A percentile compares a stretch with the other conserved stretches of the same genome.
phyloP scores from a whole-genome alignment of 225 moss, liverwort and hornwort species.

The Bryoerythrophyllum caledonicum region DNA sequence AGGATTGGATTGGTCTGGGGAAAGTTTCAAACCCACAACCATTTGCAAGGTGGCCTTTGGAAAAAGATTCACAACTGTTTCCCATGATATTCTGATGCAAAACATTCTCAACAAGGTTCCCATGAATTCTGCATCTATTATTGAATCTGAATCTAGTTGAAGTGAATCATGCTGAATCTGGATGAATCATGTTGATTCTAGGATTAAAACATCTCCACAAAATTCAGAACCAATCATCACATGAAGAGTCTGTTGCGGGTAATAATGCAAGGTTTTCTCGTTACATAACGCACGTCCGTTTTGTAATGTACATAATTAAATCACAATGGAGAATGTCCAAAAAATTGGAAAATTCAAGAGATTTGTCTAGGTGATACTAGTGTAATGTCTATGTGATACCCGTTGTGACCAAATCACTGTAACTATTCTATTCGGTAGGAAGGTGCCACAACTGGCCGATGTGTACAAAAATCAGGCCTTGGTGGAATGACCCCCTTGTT shows the following conservation, averaged over 20 bases:
- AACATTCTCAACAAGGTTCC: slow-evolving; percentile 20
- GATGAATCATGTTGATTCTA: not conserved
- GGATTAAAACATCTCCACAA: not conserved
- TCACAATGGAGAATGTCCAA: no score
- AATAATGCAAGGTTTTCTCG: not conserved
- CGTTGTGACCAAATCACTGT: no score
- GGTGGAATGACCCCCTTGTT: no score
- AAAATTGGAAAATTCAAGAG: no score
- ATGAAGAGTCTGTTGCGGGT: not conserved
- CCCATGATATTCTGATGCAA: not conserved
- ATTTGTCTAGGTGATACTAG: no score
- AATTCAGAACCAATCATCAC: not conserved
- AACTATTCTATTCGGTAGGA: no score
- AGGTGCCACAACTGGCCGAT: no score
- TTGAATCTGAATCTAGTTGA: not conserved
- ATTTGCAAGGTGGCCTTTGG: not conserved
- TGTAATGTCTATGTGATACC: no score
- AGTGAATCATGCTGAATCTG: not conserved
- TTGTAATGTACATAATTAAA: no score
- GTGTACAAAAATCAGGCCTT: no score
- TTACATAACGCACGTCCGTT: no score
- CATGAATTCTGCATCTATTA: slow-evolving; percentile 2
- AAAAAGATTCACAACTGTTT: not conserved
- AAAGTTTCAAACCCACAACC: not conserved
- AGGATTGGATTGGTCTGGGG: not conserved